Evolutionary conservation across 805 yeast genomes (phyloP).

Genomic region (Helenozyma rhizophorensis): DNA sequence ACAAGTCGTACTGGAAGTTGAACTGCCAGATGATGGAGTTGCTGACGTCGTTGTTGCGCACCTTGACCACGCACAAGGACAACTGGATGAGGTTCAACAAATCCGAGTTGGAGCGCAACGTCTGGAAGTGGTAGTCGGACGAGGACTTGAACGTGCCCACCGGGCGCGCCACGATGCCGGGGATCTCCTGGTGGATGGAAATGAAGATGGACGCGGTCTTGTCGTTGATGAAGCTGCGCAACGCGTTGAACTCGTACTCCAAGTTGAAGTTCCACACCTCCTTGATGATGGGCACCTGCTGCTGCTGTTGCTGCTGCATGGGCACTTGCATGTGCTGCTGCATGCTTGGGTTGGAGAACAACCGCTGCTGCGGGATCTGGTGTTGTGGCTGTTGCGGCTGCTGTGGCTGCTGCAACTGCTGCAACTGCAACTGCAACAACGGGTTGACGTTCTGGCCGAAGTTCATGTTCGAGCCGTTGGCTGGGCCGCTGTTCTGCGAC

Average conservation of each 20-base stretch:
- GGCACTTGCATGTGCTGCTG: constrained; percentile 10
- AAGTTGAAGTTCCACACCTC: constrained; percentile 75
- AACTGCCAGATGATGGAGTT: constrained; percentile 90
- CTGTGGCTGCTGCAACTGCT: constrained; percentile 23
- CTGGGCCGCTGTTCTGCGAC: not conserved
- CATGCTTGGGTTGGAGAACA: constrained; percentile 2
- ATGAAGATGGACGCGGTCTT: constrained; percentile 47
- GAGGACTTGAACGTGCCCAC: constrained; percentile 89
- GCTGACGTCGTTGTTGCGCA: constrained; percentile 44
- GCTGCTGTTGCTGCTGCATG: constrained; percentile 17
- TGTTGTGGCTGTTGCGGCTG: constrained; percentile 19
- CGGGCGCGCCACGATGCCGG: constrained; percentile 94
- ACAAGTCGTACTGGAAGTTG: constrained; percentile 78
- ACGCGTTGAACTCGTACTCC: constrained; percentile 59
- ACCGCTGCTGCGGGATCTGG: constrained; percentile 12
- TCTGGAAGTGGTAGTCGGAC: constrained; percentile 92
- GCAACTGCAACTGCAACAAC: constrained; percentile 25
- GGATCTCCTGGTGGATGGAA: constrained; percentile 86
- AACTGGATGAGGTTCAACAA: constrained; percentile 80
- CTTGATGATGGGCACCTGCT: constrained; percentile 49
- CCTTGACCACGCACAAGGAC: constrained; percentile 36
- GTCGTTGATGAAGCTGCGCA: constrained; percentile 54
- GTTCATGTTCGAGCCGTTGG: constrained; percentile 6
- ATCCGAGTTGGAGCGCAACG: constrained; percentile 88
- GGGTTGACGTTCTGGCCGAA: constrained; percentile 21